A percentile compares a stretch with the other conserved stretches of the same genome.
Evolutionary conservation across 1,284 basidiomycete genomes (phyloP).

Genomic region (Sanghuangporus weigelae): DNA sequence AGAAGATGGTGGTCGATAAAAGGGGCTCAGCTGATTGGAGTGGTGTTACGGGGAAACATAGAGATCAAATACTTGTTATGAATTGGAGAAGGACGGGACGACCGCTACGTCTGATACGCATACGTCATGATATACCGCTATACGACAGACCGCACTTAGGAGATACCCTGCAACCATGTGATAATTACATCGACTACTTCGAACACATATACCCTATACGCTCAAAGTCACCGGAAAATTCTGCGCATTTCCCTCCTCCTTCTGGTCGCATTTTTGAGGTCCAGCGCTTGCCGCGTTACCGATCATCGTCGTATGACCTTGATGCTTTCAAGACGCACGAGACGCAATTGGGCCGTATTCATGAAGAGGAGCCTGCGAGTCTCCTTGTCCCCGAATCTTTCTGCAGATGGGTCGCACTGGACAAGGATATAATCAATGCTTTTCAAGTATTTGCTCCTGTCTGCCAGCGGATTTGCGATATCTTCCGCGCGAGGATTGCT

Average conservation of each 20-base stretch:
- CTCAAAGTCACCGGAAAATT: neutral
- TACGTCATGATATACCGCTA: slow-evolving; percentile 52
- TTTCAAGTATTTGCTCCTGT: slow-evolving; percentile 60
- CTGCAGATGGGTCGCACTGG: slow-evolving; percentile 47
- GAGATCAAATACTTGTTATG: slow-evolving; percentile 44
- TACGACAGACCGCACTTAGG: slow-evolving; percentile 32
- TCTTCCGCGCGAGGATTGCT: slow-evolving; percentile 53
- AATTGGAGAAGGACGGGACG: slow-evolving; percentile 51
- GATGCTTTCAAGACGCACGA: neutral
- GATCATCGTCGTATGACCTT: neutral
- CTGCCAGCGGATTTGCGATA: slow-evolving; percentile 57
- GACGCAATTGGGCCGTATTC: neutral
- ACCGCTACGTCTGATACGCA: slow-evolving; percentile 46
- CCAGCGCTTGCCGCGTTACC: neutral
- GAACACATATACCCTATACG: slow-evolving; percentile 7
- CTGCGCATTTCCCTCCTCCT: neutral
- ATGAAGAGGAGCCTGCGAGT: neutral
- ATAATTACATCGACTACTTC: slow-evolving; percentile 60
- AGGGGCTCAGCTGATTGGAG: slow-evolving; percentile 52
- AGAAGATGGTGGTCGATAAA: slow-evolving; percentile 41
- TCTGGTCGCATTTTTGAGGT: slow-evolving; percentile 15
- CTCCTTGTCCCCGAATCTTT: slow-evolving; percentile 47
- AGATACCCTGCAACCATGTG: slow-evolving; percentile 30
- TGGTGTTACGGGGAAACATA: slow-evolving; percentile 40
- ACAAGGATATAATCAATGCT: slow-evolving; percentile 40